Evolutionary conservation across 2,329 filamentous ascomycete species (phyloP), one percentile per base, ranked within the genome.

Genomic region (Stylonectria norvegica): DNA sequence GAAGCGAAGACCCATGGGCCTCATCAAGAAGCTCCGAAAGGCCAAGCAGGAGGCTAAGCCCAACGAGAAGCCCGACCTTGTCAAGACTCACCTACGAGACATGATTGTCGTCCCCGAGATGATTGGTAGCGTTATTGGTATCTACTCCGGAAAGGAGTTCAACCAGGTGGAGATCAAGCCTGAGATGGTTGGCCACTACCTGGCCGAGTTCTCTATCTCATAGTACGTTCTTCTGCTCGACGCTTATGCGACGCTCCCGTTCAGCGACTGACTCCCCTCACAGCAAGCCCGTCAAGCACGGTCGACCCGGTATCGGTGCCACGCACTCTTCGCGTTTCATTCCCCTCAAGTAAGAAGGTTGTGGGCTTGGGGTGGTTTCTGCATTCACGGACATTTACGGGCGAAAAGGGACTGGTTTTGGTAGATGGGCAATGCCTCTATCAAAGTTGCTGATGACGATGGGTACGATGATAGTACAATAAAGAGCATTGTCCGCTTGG

Each of bases 291-390:
- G 93, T 98, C 85, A 98, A 97, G 88, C 93, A 98, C 86, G 93
- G 93, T 84, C 82, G 93, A 75, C 93, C 93, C 68, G 93, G 93
- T 97, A 98, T 98, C 69, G 93, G 93, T 94, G 93, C 93, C 68
- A 98, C 93, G 64, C 90, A 98, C 87, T 97, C 91, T 79, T 98
- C 93, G 75, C 89, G 93, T 85, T 98, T 98, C 86, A 98, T 98
- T 81, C 93, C 93, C 74, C 86, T 98, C 74, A 98, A 98, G 83
- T 97, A 96, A 83, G 76, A 93, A 80, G 75, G 66, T 62, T 66
- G 64, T 63, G 65, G 67, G 67, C 64, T 66, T 64, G 48, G 64
- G 67, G 70, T 69, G 70, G 69, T 73, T 71, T 68, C 68, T 75
- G 72, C 72, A 76, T 77, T 76, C 70, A 75, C 67, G 73, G 73